phyloP scores from a whole-genome alignment of 2,329 filamentous ascomycete species.

The Diplodia intermedia region DNA sequence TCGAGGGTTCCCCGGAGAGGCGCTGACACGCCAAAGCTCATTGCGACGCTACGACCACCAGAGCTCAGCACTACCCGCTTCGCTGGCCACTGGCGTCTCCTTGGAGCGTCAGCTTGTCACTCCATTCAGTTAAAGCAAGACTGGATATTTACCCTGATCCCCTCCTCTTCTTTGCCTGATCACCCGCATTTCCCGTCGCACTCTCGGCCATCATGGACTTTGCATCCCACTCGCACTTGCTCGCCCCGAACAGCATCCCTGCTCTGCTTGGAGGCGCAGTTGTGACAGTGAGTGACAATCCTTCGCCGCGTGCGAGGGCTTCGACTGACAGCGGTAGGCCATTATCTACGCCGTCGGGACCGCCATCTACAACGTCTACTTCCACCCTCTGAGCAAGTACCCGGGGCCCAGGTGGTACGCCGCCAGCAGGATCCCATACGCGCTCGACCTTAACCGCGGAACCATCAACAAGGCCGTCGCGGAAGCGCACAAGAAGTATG shows the following conservation, averaged over 20 bases:
- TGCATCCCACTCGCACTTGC: not conserved
- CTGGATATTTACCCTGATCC: not conserved
- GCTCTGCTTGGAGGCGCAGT: slow-evolving; percentile 21
- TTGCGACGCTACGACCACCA: not conserved
- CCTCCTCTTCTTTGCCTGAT: not conserved
- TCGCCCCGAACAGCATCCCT: not conserved
- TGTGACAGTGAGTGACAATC: not conserved
- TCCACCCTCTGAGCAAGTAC: slow-evolving; percentile 53
- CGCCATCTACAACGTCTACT: slow-evolving; percentile 50
- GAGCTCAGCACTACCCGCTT: not conserved
- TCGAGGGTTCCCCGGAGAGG: not conserved
- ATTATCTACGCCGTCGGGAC: slow-evolving; percentile 35
- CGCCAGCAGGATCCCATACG: slow-evolving; percentile 45
- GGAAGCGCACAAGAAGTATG: slow-evolving; percentile 50
- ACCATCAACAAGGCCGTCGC: slow-evolving; percentile 39
- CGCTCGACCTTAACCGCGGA: slow-evolving; percentile 40
- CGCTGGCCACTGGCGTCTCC: not conserved
- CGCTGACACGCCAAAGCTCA: not conserved
- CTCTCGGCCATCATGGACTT: not conserved
- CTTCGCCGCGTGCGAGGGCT: no score
- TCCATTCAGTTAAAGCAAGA: not conserved
- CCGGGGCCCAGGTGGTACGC: slow-evolving; percentile 51
- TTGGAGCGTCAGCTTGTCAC: not conserved
- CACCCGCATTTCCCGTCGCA: not conserved
- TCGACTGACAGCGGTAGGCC: not conserved